Percentiles rank a stretch among this genome's conserved stretches.
These are phyloP conservation scores for Astragalus membranaceus DNA, from an alignment of 306 rosid species.

Conservation along the genomic window DNA sequence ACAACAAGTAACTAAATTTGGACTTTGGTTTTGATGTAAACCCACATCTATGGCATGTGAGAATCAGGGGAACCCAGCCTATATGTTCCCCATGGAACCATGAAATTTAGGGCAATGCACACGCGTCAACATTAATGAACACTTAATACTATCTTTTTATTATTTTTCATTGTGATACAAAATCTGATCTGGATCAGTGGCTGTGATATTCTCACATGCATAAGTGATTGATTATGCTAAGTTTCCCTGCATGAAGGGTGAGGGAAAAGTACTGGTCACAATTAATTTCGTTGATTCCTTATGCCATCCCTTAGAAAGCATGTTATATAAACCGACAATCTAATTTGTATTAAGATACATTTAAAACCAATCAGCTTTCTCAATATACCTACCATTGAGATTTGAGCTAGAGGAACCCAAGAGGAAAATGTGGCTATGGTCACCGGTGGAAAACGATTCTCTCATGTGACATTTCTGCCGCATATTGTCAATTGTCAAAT, in stretches of 20 bases:
- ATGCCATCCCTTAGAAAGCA: not conserved
- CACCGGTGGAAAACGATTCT: too few species aligned
- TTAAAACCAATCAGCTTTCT: not conserved
- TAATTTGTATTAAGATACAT: not conserved
- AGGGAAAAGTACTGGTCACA: not conserved
- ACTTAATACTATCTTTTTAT: not conserved
- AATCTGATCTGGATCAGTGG: constrained; percentile 28
- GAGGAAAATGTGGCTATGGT: not conserved
- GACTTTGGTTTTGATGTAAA: constrained; percentile 22
- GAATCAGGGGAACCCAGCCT: constrained; percentile 4
- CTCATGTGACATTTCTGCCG: too few species aligned
- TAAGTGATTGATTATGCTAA: not conserved
- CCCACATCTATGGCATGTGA: constrained; percentile 31
- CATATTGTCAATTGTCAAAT: too few species aligned
- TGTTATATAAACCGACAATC: not conserved
- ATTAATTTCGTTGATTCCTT: constrained; percentile 16
- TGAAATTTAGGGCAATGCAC: constrained; percentile 27
- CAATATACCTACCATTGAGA: constrained; percentile 23
- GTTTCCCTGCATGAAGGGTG: not conserved
- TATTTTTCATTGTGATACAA: constrained; percentile 13
- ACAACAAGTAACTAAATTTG: constrained; percentile 1
- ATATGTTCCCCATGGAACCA: constrained; percentile 25
- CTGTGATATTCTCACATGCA: constrained; percentile 48
- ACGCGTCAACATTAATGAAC: constrained; percentile 20
- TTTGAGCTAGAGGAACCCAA: constrained; percentile 18